phyloP scores from a whole-genome alignment of 108 stramenopile species.

The Cyclotella choctawhatcheeana region DNA sequence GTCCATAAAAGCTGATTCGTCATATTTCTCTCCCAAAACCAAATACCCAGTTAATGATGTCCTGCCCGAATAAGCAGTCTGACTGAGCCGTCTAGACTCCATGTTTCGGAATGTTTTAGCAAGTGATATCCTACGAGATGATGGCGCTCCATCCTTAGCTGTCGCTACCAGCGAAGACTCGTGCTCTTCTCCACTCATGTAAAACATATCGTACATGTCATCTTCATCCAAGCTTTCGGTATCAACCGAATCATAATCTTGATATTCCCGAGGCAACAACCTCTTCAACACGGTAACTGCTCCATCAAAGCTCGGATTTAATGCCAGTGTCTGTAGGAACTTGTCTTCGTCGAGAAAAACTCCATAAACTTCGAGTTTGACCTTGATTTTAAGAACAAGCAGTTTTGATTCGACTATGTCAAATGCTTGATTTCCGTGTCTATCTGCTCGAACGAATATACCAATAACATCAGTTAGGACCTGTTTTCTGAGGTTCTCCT shows the following conservation, averaged over 20 bases:
- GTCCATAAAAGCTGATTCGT: too few species aligned
- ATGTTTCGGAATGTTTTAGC: too few species aligned
- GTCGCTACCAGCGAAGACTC: slow-evolving; percentile 14
- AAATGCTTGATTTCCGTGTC: slow-evolving; percentile 1
- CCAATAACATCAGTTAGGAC: too few species aligned
- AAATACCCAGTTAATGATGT: too few species aligned
- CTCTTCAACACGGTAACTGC: slow-evolving; percentile 28
- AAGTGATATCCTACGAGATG: slow-evolving; percentile 6
- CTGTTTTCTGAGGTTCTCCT: too few species aligned
- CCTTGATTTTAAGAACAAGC: slow-evolving; percentile 41
- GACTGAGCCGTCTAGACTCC: too few species aligned
- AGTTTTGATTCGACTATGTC: slow-evolving; percentile 46
- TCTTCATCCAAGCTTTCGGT: slow-evolving; percentile 26
- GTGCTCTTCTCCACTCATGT: slow-evolving; percentile 31
- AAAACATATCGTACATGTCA: slow-evolving; percentile 52
- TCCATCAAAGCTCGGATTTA: slow-evolving; percentile 34
- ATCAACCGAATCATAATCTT: slow-evolving; percentile 9
- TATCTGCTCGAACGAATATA: not conserved
- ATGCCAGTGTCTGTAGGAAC: slow-evolving; percentile 37
- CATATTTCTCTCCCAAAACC: too few species aligned
- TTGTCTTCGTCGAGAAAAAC: slow-evolving; percentile 43
- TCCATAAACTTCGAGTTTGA: slow-evolving; percentile 53
- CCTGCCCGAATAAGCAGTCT: too few species aligned
- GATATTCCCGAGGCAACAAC: slow-evolving; percentile 29
- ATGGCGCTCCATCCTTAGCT: not conserved